Base-by-base conservation (phyloP, 257 asterid genomes). In the Salvia rosmarinus region DNA sequence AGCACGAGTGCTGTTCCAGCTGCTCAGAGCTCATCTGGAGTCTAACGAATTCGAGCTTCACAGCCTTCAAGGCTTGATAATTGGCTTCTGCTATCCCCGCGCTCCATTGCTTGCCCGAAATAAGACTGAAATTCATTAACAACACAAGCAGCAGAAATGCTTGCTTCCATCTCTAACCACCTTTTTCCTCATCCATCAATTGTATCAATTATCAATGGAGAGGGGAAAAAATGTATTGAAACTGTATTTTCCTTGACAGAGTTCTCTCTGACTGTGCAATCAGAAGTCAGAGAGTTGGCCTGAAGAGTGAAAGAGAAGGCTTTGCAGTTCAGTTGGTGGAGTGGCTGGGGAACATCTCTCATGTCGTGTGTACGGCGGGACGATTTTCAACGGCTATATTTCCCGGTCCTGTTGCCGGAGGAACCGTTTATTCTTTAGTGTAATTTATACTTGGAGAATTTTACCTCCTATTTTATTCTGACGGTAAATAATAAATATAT, bases 1-100 rank as follows among this genome's bases (percentile, higher is more conserved):
- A 6, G 46, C 4, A 7, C 86, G 79, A 37, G 73, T 81, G 21
- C 57, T 83, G 49, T 90, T 90, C 98, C 98, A 93, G 87, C 91
- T 85, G 57, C 71, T 76, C 52, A 93, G 54, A 12, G 83, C 80
- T 6, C 97, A 89, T 34, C 71, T 73, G 28, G 61, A 25, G 25
- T 93, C 97, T n/a, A 1, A 57, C 59, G 0, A 83, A 28, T 12
- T 83, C 89, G 35, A 65, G 77, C 25, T 83, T 89, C 10, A 89
- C 4, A 23, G 89, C 86, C 32, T 28, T 75, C 0, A 89, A 76
- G 11, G 90, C 82, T 75, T 79, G 85, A 35, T 67, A 83, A 56
- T 89, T 88, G 21, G 85, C 60, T 51, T 69, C 74, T 5, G 85
- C 83, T 4, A 74, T 47, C 11, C 79, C 70, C 4, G 87, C 89